These are phyloP conservation scores for Trichaptum fuscoviolaceum DNA, from an alignment of 768 basidiomycete genomes.

Conservation along the genomic window DNA sequence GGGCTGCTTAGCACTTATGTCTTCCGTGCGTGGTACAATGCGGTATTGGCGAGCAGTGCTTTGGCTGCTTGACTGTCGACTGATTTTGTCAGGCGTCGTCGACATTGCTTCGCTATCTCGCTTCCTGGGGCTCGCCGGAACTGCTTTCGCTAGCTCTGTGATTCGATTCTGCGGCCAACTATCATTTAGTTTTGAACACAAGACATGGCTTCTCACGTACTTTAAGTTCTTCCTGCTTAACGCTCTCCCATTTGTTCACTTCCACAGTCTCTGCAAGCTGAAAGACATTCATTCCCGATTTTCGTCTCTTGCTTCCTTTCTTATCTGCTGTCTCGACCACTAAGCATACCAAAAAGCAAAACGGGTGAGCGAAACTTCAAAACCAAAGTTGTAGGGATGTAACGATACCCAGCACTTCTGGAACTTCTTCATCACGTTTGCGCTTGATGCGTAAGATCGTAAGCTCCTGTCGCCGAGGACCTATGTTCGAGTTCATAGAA, in stretches of 20 bases:
- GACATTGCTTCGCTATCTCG: slow-evolving; percentile 8
- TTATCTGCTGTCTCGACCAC: neutral
- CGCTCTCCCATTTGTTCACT: slow-evolving; percentile 60
- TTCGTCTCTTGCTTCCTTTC: slow-evolving; percentile 21
- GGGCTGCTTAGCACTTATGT: neutral
- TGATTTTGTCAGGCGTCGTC: neutral
- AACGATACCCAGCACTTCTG: slow-evolving; percentile 69
- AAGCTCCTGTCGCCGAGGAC: slow-evolving; percentile 1
- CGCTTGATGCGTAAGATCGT: slow-evolving; percentile 80
- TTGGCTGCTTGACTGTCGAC: neutral
- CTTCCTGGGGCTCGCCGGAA: slow-evolving; percentile 6
- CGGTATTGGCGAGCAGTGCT: slow-evolving; percentile 13
- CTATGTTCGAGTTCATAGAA: neutral
- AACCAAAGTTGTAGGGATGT: slow-evolving; percentile 9
- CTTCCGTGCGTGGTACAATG: slow-evolving; percentile 7
- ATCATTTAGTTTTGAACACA: slow-evolving; percentile 2
- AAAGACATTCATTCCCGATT: slow-evolving; percentile 57
- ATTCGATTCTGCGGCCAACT: slow-evolving; percentile 44
- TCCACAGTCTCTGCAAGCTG: slow-evolving; percentile 82
- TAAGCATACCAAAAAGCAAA: neutral
- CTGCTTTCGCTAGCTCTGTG: slow-evolving; percentile 44
- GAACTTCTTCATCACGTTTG: slow-evolving; percentile 75
- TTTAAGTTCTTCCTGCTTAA: slow-evolving; percentile 52
- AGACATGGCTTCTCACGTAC: slow-evolving; percentile 28
- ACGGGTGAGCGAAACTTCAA: neutral